phyloP scores from a whole-genome alignment of 108 stramenopile genomes.

The Conticribra weissflogii region DNA sequence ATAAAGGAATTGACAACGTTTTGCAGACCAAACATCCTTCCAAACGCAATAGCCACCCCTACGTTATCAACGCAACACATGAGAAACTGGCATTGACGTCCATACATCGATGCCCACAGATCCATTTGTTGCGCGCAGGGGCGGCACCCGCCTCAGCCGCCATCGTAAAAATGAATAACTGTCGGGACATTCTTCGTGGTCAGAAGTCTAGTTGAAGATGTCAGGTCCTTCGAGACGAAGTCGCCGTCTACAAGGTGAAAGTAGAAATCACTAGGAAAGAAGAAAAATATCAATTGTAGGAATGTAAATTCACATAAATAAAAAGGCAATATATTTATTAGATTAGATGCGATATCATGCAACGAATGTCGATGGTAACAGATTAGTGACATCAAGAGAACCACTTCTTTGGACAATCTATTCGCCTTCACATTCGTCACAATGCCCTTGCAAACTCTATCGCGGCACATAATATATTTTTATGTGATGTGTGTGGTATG shows the following conservation, averaged over 20 bases:
- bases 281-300: too few species aligned
- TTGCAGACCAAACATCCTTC: constrained; percentile 40
- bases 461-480: too few species aligned
- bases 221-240: constrained; percentile 2
- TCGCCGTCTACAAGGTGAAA: constrained; percentile 37
- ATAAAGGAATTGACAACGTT: constrained; percentile 40
- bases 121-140: constrained; percentile 65
- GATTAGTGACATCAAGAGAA: too few species aligned
- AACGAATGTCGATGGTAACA: too few species aligned
- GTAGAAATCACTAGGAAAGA: constrained; percentile 60
- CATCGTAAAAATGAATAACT: constrained; percentile 51
- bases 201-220: constrained; percentile 29
- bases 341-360: too few species aligned
- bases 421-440: too few species aligned
- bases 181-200: constrained; percentile 34
- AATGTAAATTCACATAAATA: too few species aligned
- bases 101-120: constrained; percentile 41
- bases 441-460: too few species aligned
- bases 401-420: too few species aligned
- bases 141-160: constrained; percentile 69
- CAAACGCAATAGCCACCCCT: constrained; percentile 44
- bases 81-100: constrained; percentile 46
- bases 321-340: too few species aligned
- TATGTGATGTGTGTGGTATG: too few species aligned
- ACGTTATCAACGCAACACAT: constrained; percentile 48